These are phyloP conservation scores for Ustilago shanxiensis DNA, from an alignment of 1,284 basidiomycete genomes.

Conservation along the genomic window DNA sequence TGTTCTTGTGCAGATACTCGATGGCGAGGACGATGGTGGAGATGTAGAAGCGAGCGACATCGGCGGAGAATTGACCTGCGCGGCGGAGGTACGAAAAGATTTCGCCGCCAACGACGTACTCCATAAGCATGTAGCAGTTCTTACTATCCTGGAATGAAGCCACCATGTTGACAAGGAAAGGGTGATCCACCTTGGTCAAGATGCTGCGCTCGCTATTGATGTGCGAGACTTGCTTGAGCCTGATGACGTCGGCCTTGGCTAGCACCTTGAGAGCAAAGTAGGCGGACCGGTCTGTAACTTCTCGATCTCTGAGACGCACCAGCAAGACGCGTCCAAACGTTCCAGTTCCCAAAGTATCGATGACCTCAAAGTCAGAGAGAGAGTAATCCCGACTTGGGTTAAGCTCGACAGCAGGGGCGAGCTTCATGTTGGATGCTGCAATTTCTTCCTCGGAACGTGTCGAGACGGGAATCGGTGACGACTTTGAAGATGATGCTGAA, in stretches of 20 bases:
- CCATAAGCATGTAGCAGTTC: conserved; percentile 74
- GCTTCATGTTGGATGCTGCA: not conserved
- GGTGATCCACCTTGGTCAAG: conserved; percentile 65
- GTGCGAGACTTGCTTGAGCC: conserved; percentile 75
- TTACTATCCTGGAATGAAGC: conserved; percentile 71
- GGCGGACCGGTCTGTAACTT: conserved; percentile 27
- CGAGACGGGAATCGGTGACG: not conserved
- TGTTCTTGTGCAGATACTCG: conserved; percentile 62
- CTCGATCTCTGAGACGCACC: conserved; percentile 42
- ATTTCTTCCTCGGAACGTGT: not conserved
- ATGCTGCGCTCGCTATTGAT: conserved; percentile 74
- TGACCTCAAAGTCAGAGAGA: conserved; percentile 53
- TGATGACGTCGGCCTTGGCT: conserved; percentile 73
- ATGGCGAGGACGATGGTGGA: conserved; percentile 73
- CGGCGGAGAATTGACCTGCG: conserved; percentile 72
- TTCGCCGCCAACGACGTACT: conserved; percentile 74
- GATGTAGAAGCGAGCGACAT: conserved; percentile 74
- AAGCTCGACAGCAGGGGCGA: not conserved
- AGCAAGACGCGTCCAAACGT: conserved; percentile 65
- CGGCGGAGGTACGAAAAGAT: conserved; percentile 73
- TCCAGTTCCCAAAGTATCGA: conserved; percentile 60
- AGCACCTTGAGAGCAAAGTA: conserved; percentile 75
- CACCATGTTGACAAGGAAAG: conserved; percentile 65
- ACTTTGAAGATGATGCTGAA: conserved; percentile 2
- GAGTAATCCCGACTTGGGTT: conserved; percentile 11